Base-by-base conservation (phyloP, 805 yeast species). In the Zygosaccharomyces bisporus region DNA sequence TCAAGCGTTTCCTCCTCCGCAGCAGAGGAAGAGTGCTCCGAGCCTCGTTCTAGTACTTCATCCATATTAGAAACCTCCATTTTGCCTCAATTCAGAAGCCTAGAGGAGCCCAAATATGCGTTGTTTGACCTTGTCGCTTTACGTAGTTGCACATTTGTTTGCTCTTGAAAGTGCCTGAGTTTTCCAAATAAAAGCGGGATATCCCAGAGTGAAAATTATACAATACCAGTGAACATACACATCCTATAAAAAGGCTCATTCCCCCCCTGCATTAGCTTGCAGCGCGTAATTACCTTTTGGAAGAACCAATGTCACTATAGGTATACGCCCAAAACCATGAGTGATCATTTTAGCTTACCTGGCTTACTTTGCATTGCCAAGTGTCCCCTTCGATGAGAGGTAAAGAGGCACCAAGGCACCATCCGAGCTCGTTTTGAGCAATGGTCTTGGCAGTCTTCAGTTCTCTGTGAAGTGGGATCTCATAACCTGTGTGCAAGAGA, bases 341-440 rank as follows among this genome's bases (percentile, higher is more conserved):
- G 20, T 12, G 9, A 13, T 13, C 14, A 21, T 12, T 25, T 25
- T 17, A 37, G 9, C 13, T 13, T 20, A 37, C n/a, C 13, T 50
- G 38, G 6, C 37, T 41, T 17, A 57, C 45, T 46, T 48, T 58
- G 51, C 96, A 88, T 41, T 71, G 74, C 96, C 96, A 87, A 32
- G 79, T 80, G 16, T 77, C 68, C 35, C 68, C 72, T 50, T 86
- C 93, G 54, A 93, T 73, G 55, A 93, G 71, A 6, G 98, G 98
- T 56, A 93, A 75, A 1, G 97, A 87, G 1, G 98, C 99, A 56
- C 99, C 99, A 45, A 93, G 73, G 72, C 98, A 93, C 99, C 99
- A 93, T 25, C 99, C 99, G 41, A 93, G 75, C 70, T 93, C 99
- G 58, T 87, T 89, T 60, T 81, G 80, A 41, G 81, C 84, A 56